Percentiles rank a stretch among this genome's conserved stretches.
Conservation (phyloP, 768 basidiomycete species). For the Panaeolus cyanescens region DNA sequence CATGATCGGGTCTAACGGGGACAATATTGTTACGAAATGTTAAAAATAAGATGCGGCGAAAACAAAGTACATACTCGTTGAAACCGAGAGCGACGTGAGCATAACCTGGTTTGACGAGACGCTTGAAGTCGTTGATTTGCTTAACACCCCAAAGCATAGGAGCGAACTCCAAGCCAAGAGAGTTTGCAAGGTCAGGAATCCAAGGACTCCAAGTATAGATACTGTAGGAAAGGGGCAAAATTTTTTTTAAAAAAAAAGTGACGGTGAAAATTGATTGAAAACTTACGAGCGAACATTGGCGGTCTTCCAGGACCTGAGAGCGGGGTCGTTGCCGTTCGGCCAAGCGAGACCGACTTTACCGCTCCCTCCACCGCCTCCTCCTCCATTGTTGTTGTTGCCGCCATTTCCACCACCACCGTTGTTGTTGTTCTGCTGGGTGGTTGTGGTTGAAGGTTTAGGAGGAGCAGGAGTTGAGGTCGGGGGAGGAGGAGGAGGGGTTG, state of each 20-base stretch:
- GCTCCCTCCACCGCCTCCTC: slow-evolving; percentile 14
- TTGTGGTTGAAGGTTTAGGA: slow-evolving; percentile 2
- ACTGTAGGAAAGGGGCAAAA: slow-evolving; percentile 22
- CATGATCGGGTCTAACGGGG: slow-evolving; percentile 63
- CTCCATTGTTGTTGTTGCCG: no score
- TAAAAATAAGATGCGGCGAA: not conserved
- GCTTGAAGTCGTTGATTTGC: slow-evolving; percentile 49
- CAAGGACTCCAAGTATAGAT: slow-evolving; percentile 71
- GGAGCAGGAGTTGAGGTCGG: slow-evolving; percentile 1
- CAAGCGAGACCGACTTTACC: slow-evolving; percentile 70
- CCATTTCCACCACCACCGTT: no score
- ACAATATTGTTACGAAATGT: not conserved
- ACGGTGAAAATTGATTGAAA: not conserved
- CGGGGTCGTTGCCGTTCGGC: slow-evolving; percentile 54
- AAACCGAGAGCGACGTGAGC: slow-evolving; percentile 53
- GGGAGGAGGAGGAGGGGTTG: slow-evolving; percentile 21
- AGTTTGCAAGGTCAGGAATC: slow-evolving; percentile 39
- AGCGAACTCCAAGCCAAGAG: slow-evolving; percentile 52
- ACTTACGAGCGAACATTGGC: slow-evolving; percentile 44
- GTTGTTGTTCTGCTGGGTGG: no score
- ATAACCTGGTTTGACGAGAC: slow-evolving; percentile 50
- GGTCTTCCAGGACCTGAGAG: slow-evolving; percentile 54
- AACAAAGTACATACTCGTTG: slow-evolving; percentile 66
- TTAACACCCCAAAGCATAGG: slow-evolving; percentile 75
- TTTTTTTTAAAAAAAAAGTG: not conserved